phyloP scores from a whole-genome alignment of 805 yeast species.

The Candida tibetensis region DNA sequence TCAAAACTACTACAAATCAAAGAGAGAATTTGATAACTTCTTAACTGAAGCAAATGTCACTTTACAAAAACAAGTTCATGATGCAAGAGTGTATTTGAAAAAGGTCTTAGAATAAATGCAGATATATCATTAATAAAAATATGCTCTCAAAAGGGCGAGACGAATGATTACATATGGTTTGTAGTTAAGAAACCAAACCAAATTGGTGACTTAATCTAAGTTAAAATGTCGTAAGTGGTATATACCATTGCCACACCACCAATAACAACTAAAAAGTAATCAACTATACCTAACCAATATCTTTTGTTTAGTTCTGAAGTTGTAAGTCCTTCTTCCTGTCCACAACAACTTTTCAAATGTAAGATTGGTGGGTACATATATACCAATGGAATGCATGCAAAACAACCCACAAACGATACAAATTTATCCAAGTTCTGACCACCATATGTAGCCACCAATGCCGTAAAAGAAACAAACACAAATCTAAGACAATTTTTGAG shows the following conservation, averaged over 20 bases:
- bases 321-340: conserved; percentile 14
- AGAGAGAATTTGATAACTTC: conserved; percentile 9
- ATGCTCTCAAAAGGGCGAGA: too few species aligned
- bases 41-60: conserved; percentile 12
- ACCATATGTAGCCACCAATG: conserved; percentile 61
- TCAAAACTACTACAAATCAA: conserved; percentile 6
- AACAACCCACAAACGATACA: conserved; percentile 79
- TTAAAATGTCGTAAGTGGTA: conserved; percentile 60
- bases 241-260: conserved; percentile 65
- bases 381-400: conserved; percentile 82
- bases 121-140: neutral
- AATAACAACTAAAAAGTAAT: conserved; percentile 47
- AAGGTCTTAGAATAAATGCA: conserved; percentile 8
- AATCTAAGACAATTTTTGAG: conserved; percentile 58
- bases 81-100: conserved; percentile 20
- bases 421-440: conserved; percentile 68
- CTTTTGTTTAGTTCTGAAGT: conserved; percentile 27
- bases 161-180: neutral
- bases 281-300: conserved; percentile 40
- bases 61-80: conserved; percentile 24
- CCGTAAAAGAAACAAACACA: conserved; percentile 51
- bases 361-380: conserved; percentile 83
- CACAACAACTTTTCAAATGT: conserved; percentile 55
- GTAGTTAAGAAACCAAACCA: neutral
- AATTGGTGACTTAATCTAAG: neutral